Evolutionary conservation across 2,329 filamentous ascomycete species (phyloP), one percentile per base, ranked within the genome.

Genomic region (Colletotrichum simmondsii): DNA sequence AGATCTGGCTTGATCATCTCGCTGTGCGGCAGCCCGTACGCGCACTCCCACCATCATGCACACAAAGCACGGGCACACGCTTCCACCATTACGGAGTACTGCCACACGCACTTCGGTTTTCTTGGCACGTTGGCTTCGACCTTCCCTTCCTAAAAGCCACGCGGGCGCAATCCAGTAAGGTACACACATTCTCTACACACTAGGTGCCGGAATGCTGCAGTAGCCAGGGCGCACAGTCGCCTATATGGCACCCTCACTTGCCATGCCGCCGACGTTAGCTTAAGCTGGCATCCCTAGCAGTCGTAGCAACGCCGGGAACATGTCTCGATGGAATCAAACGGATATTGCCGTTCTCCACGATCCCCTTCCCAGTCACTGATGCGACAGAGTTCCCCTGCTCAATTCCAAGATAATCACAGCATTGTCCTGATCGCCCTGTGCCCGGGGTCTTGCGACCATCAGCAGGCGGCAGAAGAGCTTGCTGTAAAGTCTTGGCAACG

Each of bases 121-220:
- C 65, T 68, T 72, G 68, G 69, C 69, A 16, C 30, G 8, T 63
- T 64, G 58, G 69, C 59, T 59, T 72, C 69, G 59, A 72, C 69
- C 65, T 68, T 68, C 53, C 65, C 54, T 52, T 11, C 42, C 16
- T 63, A 26, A n/a, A 59, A 37, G 22, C 30, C 16, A 5, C 5
- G 14, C 37, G 28, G 42, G 42, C 42, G 42, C 8, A 49, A n/a
- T 10, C 42, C 19, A 49, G 19, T 19, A 49, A 35, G 32, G 32
- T 35, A 35, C 32, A 35, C 32, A 35, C 32, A 35, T 12, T 11
- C 42, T 42, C 54, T 30, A 19, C 37, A 42, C 37, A 19, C 14
- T 42, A 65, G 54, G 61, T 65, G 42, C 42, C 49, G n/a, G 46
- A 46, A 49, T 64, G 61, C 53, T n/a, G 52, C 61, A 12, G 37